These are phyloP conservation scores for Lentinula detonsa DNA, from an alignment of 768 basidiomycete species.

Conservation along the genomic window DNA sequence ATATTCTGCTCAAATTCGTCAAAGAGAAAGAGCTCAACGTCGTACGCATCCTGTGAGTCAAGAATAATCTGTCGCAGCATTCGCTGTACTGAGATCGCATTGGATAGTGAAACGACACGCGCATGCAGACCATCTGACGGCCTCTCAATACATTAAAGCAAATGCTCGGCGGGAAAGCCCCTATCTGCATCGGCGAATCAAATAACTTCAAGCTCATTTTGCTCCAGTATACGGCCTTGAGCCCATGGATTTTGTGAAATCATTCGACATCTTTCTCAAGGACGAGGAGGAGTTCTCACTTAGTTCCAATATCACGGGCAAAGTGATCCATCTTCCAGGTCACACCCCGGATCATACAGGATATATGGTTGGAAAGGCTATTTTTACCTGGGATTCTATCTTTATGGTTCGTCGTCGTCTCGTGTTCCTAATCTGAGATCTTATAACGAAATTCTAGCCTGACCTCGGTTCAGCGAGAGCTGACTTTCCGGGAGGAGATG, in stretches of 20 bases:
- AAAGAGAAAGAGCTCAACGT: conserved; percentile 21
- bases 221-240: conserved; percentile 25
- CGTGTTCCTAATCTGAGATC: neutral
- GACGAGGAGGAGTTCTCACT: conserved; percentile 28
- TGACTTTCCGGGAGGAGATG: conserved; percentile 33
- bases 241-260: conserved; percentile 15
- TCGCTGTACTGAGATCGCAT: neutral
- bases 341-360: conserved; percentile 32
- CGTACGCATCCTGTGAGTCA: conserved; percentile 25
- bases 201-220: conserved; percentile 26
- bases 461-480: conserved; percentile 31
- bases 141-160: conserved; percentile 27
- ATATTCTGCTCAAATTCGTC: conserved; percentile 24
- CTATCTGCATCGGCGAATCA: conserved; percentile 32
- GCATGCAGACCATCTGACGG: conserved; percentile 32
- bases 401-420: conserved; percentile 22
- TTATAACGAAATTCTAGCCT: conserved; percentile 15
- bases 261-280: conserved; percentile 26
- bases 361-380: conserved; percentile 27
- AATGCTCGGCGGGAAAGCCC: conserved; percentile 18
- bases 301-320: conserved; percentile 18
- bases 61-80: neutral
- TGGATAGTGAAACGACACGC: conserved; percentile 30
- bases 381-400: conserved; percentile 33
- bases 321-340: too few species aligned